Percentiles rank a stretch among this genome's conserved stretches.
Evolutionary conservation across 2,329 filamentous ascomycete species (phyloP).

Genomic region (Pseudofabraea citricarpa): DNA sequence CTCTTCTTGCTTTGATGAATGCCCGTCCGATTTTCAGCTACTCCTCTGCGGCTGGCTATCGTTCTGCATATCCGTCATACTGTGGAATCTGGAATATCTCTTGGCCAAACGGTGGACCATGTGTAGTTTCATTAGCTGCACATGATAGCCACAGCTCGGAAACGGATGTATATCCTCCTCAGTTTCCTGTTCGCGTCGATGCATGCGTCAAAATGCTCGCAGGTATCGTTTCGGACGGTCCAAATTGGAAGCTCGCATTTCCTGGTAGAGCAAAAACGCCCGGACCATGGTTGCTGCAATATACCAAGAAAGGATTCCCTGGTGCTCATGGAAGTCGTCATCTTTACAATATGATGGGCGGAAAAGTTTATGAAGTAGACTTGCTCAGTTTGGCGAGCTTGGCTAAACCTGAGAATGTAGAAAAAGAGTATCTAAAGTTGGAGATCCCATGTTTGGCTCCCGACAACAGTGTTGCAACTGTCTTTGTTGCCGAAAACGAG

Average conservation of each 20-base stretch:
- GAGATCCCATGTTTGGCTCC: conserved; percentile 16
- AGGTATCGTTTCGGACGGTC: conserved; percentile 12
- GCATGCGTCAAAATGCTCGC: conserved; percentile 21
- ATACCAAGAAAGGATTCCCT: conserved; percentile 23
- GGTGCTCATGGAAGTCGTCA: conserved; percentile 26
- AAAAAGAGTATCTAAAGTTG: conserved; percentile 10
- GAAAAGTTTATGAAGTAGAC: conserved; percentile 28
- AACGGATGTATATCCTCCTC: conserved; percentile 16
- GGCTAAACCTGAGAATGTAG: not conserved
- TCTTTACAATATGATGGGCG: conserved; percentile 29
- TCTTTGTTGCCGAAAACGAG: conserved; percentile 9
- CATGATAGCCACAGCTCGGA: conserved; percentile 14
- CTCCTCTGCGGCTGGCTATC: conserved; percentile 27
- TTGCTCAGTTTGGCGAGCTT: conserved; percentile 15
- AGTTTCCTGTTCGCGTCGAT: conserved; percentile 14
- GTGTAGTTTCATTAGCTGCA: conserved; percentile 4
- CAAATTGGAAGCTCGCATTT: conserved; percentile 17
- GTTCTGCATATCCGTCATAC: conserved; percentile 29
- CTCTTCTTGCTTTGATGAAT: conserved; percentile 18
- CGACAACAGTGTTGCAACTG: conserved; percentile 3
- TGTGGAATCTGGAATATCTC: conserved; percentile 28
- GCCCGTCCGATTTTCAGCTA: conserved; percentile 26
- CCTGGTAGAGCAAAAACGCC: conserved; percentile 12
- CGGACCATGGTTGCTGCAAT: conserved; percentile 10
- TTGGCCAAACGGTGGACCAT: conserved; percentile 27